Conservation (phyloP, 2,329 filamentous ascomycete genomes). For the Aspergillus sp. region DNA sequence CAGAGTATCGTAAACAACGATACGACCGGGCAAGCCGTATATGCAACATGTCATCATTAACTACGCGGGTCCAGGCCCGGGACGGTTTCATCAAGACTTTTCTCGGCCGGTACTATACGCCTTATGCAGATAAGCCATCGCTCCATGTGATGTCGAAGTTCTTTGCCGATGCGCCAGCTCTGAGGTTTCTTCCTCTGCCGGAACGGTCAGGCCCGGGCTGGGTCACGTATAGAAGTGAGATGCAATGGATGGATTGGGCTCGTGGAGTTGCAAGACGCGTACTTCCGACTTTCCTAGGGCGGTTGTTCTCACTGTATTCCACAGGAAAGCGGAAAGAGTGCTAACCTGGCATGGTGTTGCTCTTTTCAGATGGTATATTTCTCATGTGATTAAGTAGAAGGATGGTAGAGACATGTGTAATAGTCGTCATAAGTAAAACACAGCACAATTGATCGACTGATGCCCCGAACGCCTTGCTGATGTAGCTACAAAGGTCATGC, state of each 20-base stretch:
- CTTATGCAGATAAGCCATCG: slow-evolving; percentile 12
- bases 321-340: no score
- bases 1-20: slow-evolving; percentile 10
- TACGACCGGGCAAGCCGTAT: slow-evolving; percentile 15
- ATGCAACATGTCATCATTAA: slow-evolving; percentile 12
- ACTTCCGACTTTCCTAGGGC: background rate
- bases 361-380: no score
- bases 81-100: slow-evolving; percentile 17
- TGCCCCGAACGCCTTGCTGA: slow-evolving; percentile 18
- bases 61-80: slow-evolving; percentile 18
- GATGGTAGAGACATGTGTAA: no score
- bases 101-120: slow-evolving; percentile 19
- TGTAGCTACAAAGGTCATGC: background rate
- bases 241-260: background rate
- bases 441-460: background rate
- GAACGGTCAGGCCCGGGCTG: slow-evolving; percentile 11
- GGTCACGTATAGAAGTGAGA: slow-evolving; percentile 7
- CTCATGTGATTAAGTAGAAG: no score
- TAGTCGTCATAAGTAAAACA: no score
- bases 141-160: slow-evolving; percentile 17
- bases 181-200: slow-evolving; percentile 15
- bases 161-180: slow-evolving; percentile 14
- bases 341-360: no score
- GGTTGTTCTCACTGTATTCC: background rate
- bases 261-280: background rate